These are phyloP conservation scores for Hygrocybe punicea DNA, from an alignment of 768 basidiomycete genomes.

Conservation along the genomic window DNA sequence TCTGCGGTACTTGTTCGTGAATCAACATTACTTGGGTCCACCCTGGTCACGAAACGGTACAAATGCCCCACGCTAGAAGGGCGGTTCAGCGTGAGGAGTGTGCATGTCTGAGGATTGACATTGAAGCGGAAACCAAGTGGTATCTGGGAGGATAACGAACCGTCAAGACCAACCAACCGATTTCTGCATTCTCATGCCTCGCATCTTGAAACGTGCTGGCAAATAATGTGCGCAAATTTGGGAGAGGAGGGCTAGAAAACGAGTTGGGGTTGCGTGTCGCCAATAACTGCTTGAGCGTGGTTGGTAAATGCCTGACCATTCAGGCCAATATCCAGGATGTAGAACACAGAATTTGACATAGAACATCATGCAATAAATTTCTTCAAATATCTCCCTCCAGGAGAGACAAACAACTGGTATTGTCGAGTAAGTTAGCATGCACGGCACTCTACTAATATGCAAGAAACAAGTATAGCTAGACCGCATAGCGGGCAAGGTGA, in stretches of 20 bases:
- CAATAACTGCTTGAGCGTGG: slow-evolving; percentile 67
- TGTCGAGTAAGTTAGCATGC: not conserved
- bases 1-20: slow-evolving; percentile 46
- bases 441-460: not conserved
- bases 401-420: slow-evolving; percentile 1
- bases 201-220: slow-evolving; percentile 64
- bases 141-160: slow-evolving; percentile 44
- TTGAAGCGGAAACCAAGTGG: slow-evolving; percentile 21
- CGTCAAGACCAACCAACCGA: slow-evolving; percentile 78
- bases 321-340: too few relatives aligned
- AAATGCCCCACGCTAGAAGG: slow-evolving; percentile 76
- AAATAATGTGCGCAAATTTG: slow-evolving; percentile 55
- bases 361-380: too few relatives aligned
- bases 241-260: slow-evolving; percentile 52
- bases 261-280: slow-evolving; percentile 62
- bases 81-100: slow-evolving; percentile 76
- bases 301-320: slow-evolving; percentile 54
- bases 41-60: slow-evolving; percentile 71
- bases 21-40: slow-evolving; percentile 37
- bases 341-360: too few relatives aligned
- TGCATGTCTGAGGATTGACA: slow-evolving; percentile 60
- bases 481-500: not conserved
- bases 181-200: slow-evolving; percentile 58
- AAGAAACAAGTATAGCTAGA: not conserved
- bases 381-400: not conserved